Conservation (phyloP, 495 filamentous ascomycete species). For the Aspergillus cavernicola region DNA sequence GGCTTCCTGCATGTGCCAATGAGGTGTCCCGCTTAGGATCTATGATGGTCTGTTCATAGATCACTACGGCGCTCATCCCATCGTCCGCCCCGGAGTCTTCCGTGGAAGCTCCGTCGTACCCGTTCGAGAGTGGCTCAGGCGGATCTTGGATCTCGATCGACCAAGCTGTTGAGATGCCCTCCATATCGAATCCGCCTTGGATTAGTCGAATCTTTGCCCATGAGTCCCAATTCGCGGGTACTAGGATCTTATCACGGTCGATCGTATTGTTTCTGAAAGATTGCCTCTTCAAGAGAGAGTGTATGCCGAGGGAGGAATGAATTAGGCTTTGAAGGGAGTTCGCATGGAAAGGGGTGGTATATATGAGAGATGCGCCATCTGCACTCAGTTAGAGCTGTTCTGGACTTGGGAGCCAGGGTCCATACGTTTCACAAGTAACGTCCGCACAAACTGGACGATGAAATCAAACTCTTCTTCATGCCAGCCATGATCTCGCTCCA, state of each 20-base stretch:
- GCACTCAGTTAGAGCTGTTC: conserved; percentile 20
- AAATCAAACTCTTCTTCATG: conserved; percentile 93
- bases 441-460: conserved; percentile 82
- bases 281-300: conserved; percentile 78
- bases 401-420: neutral
- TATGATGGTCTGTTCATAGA: conserved; percentile 77
- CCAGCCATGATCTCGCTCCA: conserved; percentile 86
- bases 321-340: conserved; percentile 78
- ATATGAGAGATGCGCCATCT: conserved; percentile 91
- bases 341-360: conserved; percentile 75
- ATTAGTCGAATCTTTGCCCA: conserved; percentile 96
- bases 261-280: conserved; percentile 92
- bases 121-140: conserved; percentile 30
- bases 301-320: conserved; percentile 84
- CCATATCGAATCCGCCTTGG: conserved; percentile 90
- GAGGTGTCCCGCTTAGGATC: conserved; percentile 61
- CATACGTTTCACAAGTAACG: conserved; percentile 80
- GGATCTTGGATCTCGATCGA: conserved; percentile 69
- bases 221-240: conserved; percentile 96
- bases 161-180: conserved; percentile 81
- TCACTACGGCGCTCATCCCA: conserved; percentile 55
- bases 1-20: conserved; percentile 46
- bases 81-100: conserved; percentile 29
- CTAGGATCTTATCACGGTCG: conserved; percentile 88
- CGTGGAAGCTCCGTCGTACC: conserved; percentile 17